Percentiles rank a stretch among this genome's conserved stretches.
Evolutionary conservation across 441 rosid genomes (phyloP).

Genomic region (Monsonia emarginata): DNA sequence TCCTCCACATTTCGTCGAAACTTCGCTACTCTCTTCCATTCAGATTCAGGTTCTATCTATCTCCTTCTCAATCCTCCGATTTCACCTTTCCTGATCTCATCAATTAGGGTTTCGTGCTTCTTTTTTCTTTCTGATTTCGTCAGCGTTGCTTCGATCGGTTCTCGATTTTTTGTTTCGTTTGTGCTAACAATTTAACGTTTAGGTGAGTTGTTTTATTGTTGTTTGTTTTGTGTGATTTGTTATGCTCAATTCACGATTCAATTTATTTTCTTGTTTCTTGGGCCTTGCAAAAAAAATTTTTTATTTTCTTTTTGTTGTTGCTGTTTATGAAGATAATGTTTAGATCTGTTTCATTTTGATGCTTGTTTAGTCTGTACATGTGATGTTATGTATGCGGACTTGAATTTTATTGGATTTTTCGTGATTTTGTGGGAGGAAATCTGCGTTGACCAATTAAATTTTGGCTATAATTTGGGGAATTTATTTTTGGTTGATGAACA

Average conservation of each 20-base stretch:
- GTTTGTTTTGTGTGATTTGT: background rate
- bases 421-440: background rate
- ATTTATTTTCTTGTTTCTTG: background rate
- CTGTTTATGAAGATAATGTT: background rate
- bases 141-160: background rate
- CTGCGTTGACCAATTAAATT: background rate
- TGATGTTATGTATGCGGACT: background rate
- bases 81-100: background rate
- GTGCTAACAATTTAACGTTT: slow-evolving; percentile 7
- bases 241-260: background rate
- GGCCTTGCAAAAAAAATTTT: background rate
- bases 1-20: slow-evolving; percentile 2
- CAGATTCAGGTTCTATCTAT: slow-evolving; percentile 27
- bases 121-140: background rate
- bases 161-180: background rate
- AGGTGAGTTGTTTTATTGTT: slow-evolving; percentile 16
- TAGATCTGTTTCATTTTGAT: background rate
- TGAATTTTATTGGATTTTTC: background rate
- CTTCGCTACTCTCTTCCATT: slow-evolving; percentile 17
- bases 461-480: background rate
- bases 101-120: background rate
- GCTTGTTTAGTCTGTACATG: background rate
- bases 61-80: background rate
- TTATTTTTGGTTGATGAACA: no score
- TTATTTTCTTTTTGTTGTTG: background rate